Evolutionary conservation across 2,329 filamentous ascomycete species (phyloP), one percentile per base, ranked within the genome.

Genomic region (Bimuria novae-zelandiae): DNA sequence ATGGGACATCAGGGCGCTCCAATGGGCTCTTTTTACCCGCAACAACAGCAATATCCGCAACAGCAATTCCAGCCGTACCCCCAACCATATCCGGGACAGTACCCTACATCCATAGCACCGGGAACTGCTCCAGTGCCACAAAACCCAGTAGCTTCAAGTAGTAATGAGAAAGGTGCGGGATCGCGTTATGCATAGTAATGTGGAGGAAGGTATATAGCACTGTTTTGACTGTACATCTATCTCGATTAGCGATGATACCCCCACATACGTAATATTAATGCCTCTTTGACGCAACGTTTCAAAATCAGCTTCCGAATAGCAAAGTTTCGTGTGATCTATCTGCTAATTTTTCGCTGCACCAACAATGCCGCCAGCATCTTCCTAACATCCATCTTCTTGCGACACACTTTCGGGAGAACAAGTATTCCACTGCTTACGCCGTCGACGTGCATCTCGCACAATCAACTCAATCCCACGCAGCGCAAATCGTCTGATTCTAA

Each of bases 161-260:
- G 54, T 46, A 49, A 56, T 35, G 61, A 63, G 44, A 65, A 65
- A 55, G 32, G 53, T n/a, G 33, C 45, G 17, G 56, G 55, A 3
- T 23, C 55, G 29, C 52, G 60, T 23, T 65, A 60, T 33, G 61
- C 60, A 32, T 65, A 33, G 55, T 46, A 17, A 35, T 32, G n/a
- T 3, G 30, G 32, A 36, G 30, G 17, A 16, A 35, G 16, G 29
- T 36, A 39, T 16, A 12, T n/a, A 30, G 11, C 4, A 27, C 10
- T 27, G 3, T 37, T 41, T 11, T 33, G 27, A 11, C 35, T 11
- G 23, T 23, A 21, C 27, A 25, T 33, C 17, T 32, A 17, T 41
- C 16, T 41, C 23, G 17, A 17, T 49, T 21, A 32, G 46, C 36
- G 46, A 49, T 33, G 36, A 49, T 49, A 41, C 30, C 36, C 36